These are phyloP conservation scores for Mycena filopes DNA, from an alignment of 768 basidiomycete species.

Conservation along the genomic window DNA sequence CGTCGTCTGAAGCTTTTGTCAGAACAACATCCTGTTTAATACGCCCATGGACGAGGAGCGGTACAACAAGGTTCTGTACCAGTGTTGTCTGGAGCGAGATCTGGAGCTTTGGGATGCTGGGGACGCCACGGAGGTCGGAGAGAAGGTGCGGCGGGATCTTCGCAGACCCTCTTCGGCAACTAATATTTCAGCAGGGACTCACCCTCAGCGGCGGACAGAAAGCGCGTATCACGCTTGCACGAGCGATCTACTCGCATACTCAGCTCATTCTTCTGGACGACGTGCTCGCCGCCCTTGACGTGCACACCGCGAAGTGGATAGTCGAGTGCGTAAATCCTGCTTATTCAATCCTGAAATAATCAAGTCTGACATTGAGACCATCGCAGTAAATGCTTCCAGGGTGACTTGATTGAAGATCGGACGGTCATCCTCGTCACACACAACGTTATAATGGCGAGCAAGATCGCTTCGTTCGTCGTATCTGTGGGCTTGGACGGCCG, in stretches of 20 bases:
- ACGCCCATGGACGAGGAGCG: conserved; percentile 77
- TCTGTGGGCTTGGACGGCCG: conserved; percentile 55
- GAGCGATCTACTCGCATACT: conserved; percentile 60
- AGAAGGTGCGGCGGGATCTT: conserved; percentile 68
- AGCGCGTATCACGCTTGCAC: conserved; percentile 61
- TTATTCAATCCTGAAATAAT: neutral
- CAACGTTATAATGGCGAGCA: conserved; percentile 53
- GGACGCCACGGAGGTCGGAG: conserved; percentile 76
- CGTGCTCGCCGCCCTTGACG: conserved; percentile 73
- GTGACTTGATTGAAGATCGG: conserved; percentile 50
- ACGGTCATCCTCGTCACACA: conserved; percentile 62
- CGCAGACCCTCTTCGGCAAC: conserved; percentile 9
- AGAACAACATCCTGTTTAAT: conserved; percentile 88
- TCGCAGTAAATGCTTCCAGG: conserved; percentile 50
- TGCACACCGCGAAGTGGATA: conserved; percentile 85
- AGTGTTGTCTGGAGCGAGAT: conserved; percentile 80
- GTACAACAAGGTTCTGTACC: conserved; percentile 81
- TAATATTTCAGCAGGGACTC: conserved; percentile 8
- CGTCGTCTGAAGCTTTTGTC: neutral
- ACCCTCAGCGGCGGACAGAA: conserved; percentile 51
- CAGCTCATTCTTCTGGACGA: conserved; percentile 81
- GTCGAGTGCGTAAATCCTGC: conserved; percentile 55
- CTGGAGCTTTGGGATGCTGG: conserved; percentile 75
- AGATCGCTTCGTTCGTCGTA: conserved; percentile 57
- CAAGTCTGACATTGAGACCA: neutral